A percentile compares a stretch with the other conserved stretches of the same genome.
Evolutionary conservation across 1,284 basidiomycete species (phyloP).

Genomic region (Entoloma clypeatum): DNA sequence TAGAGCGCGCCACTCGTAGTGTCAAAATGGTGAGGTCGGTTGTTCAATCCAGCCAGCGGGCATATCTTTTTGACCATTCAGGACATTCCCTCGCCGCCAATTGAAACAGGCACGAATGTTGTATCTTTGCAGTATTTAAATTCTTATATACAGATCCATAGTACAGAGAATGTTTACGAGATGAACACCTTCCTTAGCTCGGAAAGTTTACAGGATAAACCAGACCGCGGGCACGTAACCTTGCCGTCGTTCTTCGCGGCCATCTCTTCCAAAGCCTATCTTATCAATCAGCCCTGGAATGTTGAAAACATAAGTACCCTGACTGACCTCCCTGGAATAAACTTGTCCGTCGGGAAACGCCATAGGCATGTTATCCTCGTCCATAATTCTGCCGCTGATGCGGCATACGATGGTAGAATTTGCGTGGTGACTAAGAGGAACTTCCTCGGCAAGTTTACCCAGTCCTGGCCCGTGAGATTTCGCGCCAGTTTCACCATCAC

Average conservation of each 20-base stretch:
- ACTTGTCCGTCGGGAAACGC: constrained; percentile 92
- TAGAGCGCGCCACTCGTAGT: constrained; percentile 55
- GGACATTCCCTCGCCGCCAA: too few relatives aligned
- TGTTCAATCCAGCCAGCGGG: constrained; percentile 54
- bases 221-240: constrained; percentile 81
- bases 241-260: constrained; percentile 68
- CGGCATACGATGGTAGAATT: constrained; percentile 95
- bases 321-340: constrained; percentile 80
- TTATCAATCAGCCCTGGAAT: constrained; percentile 1
- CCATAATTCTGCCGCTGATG: constrained; percentile 90
- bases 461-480: constrained; percentile 48
- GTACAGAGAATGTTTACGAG: constrained; percentile 43
- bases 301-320: constrained; percentile 1
- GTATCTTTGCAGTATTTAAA: too few relatives aligned
- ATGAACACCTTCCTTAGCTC: constrained; percentile 86
- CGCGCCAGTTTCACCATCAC: constrained; percentile 52
- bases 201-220: constrained; percentile 58
- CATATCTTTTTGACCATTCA: constrained; percentile 25
- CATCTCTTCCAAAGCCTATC: constrained; percentile 80
- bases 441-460: constrained; percentile 75
- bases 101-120: too few relatives aligned
- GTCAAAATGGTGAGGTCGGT: constrained; percentile 47
- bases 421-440: constrained; percentile 90
- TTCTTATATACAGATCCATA: too few relatives aligned
- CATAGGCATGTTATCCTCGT: constrained; percentile 88